These are phyloP conservation scores for Globisporangium cylindrosporum DNA, from an alignment of 352 stramenopile species.

Conservation along the genomic window DNA sequence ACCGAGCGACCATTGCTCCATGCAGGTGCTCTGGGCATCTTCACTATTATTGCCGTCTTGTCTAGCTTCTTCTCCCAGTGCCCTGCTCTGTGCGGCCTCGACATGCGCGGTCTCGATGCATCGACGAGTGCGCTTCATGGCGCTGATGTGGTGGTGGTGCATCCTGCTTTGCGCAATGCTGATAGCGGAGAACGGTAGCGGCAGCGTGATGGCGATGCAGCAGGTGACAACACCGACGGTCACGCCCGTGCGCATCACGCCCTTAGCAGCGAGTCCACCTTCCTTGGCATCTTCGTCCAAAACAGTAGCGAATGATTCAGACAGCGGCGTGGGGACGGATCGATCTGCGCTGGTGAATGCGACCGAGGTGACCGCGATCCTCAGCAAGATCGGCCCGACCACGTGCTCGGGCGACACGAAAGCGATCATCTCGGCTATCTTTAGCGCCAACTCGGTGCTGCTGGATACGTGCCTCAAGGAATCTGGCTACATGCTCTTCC, in stretches of 20 bases:
- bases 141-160: not conserved
- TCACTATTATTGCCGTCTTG: not conserved
- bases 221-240: not conserved
- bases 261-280: not conserved
- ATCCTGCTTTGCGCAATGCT: not conserved
- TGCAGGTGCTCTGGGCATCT: not conserved
- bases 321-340: not conserved
- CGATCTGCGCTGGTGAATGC: not conserved
- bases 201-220: not conserved
- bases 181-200: not conserved
- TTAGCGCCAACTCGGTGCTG: slow-evolving; percentile 22
- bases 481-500: slow-evolving; percentile 25
- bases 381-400: slow-evolving; percentile 8
- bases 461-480: slow-evolving; percentile 23
- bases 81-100: not conserved
- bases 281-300: not conserved
- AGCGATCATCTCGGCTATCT: slow-evolving; percentile 19
- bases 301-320: not conserved
- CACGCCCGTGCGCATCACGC: not conserved
- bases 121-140: not conserved
- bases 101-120: not conserved
- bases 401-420: slow-evolving; percentile 14
- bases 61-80: not conserved
- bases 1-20: not conserved
- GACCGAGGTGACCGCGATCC: slow-evolving; percentile 5